phyloP scores from a whole-genome alignment of 2,329 filamentous ascomycete genomes.

The Aspergillus brunneoviolaceus region DNA sequence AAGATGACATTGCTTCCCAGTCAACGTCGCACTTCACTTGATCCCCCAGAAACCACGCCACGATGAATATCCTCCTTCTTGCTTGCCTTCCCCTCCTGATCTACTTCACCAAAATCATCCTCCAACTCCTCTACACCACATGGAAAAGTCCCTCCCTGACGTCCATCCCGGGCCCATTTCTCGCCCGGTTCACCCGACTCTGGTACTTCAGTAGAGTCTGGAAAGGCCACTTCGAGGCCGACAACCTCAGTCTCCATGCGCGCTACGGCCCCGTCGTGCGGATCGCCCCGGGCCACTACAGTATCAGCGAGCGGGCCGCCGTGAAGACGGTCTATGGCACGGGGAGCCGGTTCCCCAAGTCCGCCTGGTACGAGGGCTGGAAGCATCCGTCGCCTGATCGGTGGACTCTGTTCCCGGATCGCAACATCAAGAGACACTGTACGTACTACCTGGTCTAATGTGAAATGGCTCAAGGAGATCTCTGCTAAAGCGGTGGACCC shows the following conservation, averaged over 20 bases:
- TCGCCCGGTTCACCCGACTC: constrained; percentile 45
- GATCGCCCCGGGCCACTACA: constrained; percentile 51
- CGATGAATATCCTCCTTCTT: constrained; percentile 16
- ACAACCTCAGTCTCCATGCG: constrained; percentile 42
- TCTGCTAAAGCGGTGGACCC: background rate
- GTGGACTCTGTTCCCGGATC: constrained; percentile 36
- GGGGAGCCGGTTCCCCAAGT: constrained; percentile 42
- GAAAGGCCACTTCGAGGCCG: constrained; percentile 39
- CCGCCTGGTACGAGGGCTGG: constrained; percentile 37
- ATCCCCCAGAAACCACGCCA: background rate
- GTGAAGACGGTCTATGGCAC: constrained; percentile 46
- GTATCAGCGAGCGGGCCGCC: constrained; percentile 44
- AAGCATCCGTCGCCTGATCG: constrained; percentile 28
- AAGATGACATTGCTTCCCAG: too few relatives aligned
- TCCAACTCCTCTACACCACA: constrained; percentile 21
- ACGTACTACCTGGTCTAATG: background rate
- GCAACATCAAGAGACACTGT: constrained; percentile 40
- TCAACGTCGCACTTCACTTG: background rate
- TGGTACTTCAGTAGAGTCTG: constrained; percentile 46
- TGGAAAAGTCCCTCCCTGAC: constrained; percentile 26
- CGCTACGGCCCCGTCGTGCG: constrained; percentile 48
- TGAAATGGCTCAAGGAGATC: background rate
- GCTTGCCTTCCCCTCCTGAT: constrained; percentile 13
- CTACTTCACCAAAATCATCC: constrained; percentile 13
- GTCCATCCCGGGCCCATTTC: constrained; percentile 47